A percentile compares a stretch with the other conserved stretches of the same genome.
Conservation (phyloP, 305 asterid genomes). For the Caryopteris hybrid region DNA sequence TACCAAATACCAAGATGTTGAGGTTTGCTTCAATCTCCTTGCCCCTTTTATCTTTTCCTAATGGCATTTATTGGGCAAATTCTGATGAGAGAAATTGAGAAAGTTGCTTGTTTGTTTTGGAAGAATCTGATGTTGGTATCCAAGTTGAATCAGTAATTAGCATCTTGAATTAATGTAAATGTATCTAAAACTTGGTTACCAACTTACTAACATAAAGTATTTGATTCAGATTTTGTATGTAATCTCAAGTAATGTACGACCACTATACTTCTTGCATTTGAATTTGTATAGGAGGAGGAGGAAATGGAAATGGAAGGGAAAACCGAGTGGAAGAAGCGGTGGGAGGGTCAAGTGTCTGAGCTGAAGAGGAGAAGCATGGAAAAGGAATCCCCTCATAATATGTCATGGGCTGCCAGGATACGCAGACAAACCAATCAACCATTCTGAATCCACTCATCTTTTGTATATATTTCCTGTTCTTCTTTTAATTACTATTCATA, state of each 20-base stretch:
- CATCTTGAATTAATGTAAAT: too few relatives aligned
- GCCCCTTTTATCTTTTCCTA: background rate
- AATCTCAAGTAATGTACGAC: too few relatives aligned
- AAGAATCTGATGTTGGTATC: background rate
- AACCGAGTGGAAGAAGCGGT: conserved; percentile 7
- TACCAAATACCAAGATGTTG: conserved; percentile 28
- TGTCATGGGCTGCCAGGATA: conserved; percentile 20
- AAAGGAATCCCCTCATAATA: background rate
- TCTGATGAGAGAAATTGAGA: background rate
- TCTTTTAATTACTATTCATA: too few relatives aligned
- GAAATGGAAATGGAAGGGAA: background rate
- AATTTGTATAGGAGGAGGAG: background rate
- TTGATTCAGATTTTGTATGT: background rate
- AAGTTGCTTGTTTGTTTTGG: background rate
- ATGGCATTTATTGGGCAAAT: background rate
- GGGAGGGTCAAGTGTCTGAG: conserved; percentile 16
- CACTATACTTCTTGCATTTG: too few relatives aligned
- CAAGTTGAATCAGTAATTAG: too few relatives aligned
- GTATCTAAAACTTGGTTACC: too few relatives aligned
- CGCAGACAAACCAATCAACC: conserved; percentile 6
- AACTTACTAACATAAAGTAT: too few relatives aligned
- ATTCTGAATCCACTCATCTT: background rate
- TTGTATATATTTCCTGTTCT: too few relatives aligned
- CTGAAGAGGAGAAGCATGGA: conserved; percentile 4
- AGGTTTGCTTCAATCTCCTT: conserved; percentile 26